Base-by-base conservation (phyloP, 305 asterid genomes). In the Fraxinus velutina region DNA sequence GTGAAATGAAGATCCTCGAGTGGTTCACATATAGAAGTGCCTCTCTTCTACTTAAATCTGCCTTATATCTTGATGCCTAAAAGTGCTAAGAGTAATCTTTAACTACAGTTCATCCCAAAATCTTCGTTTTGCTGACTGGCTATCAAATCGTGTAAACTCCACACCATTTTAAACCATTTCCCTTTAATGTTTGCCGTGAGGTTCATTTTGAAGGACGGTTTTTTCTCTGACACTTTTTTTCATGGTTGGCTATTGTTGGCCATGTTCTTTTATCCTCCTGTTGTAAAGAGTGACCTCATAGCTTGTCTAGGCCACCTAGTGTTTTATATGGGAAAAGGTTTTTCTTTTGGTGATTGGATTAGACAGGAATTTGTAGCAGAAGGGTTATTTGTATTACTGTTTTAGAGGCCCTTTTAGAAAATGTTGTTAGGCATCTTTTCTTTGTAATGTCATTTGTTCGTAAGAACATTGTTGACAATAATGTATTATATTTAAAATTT, bases 231-330 rank as follows among this genome's bases (percentile, higher is more conserved):
- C 1, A 2, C 1, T 30, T 86, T 9, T 88, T 83, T 85, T 80
- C 88, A 83, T 85, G 91, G 90, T 81, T 75, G 68, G 71, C 73
- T 55, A 5, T 6, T 78, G 19, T 84, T 73, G 74, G 85, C 85
- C 90, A 85, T 88, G 91, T 83, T 88, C 7, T 0, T 76, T 37
- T 47, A 81, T 78, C 87, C 88, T 66, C 86, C 87, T 80, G 80
- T 74, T 87, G 86, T 85, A 81, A 79, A 81, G 79, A 52, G 79
- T 70, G 86, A 85, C 84, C 87, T 83, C 81, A 80, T 82, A 85
- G 86, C 77, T 87, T 71, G 30, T 5, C 71, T 81, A 78, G 85
- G 81, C 81, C 17, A 78, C 81, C 85, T 66, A 73, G 64, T 78
- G 50, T 50, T 34, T 42, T 50, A 83, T 68, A 77, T 73, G 81